phyloP scores from a whole-genome alignment of 257 asterid genomes.

The Cinchona pubescens region DNA sequence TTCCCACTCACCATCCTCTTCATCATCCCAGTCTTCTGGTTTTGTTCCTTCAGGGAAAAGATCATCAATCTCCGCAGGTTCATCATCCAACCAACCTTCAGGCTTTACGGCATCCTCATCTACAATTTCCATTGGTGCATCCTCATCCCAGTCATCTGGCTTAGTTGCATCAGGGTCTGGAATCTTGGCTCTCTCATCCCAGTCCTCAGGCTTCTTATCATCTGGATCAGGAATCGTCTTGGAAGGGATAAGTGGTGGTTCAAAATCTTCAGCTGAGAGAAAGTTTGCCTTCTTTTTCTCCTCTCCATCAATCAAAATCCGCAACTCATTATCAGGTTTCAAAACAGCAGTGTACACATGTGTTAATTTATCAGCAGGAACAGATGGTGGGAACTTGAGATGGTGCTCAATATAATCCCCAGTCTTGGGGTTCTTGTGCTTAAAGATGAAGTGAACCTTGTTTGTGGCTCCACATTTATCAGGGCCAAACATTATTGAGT shows the following conservation, averaged over 20 bases:
- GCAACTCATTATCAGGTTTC: conserved; percentile 67
- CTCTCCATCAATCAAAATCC: conserved; percentile 87
- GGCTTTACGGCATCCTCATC: conserved; percentile 92
- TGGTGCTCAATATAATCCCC: conserved; percentile 87
- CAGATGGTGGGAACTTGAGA: conserved; percentile 89
- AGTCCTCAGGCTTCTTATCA: conserved; percentile 90
- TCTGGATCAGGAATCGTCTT: conserved; percentile 98
- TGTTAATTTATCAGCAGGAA: conserved; percentile 82
- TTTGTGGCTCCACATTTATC: conserved; percentile 94
- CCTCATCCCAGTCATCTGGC: conserved; percentile 98
- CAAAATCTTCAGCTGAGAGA: conserved; percentile 75
- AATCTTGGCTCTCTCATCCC: conserved; percentile 94
- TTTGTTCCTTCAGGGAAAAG: conserved; percentile 89
- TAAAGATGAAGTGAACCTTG: conserved; percentile 93
- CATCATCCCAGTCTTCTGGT: conserved; percentile 98
- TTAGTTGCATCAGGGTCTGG: conserved; percentile 91
- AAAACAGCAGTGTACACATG: conserved; percentile 92
- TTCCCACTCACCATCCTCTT: conserved; percentile 99
- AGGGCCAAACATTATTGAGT: conserved; percentile 95
- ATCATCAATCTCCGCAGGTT: conserved; percentile 93
- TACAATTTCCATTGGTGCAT: conserved; percentile 80
- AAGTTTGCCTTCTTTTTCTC: conserved; percentile 87
- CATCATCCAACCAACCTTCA: conserved; percentile 97
- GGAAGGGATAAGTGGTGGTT: conserved; percentile 78
- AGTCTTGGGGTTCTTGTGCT: conserved; percentile 85